Evolutionary conservation across 1,139 yeast genomes (phyloP), one percentile per base, ranked within the genome.

Genomic region (Cylindricascospora bacillispora): DNA sequence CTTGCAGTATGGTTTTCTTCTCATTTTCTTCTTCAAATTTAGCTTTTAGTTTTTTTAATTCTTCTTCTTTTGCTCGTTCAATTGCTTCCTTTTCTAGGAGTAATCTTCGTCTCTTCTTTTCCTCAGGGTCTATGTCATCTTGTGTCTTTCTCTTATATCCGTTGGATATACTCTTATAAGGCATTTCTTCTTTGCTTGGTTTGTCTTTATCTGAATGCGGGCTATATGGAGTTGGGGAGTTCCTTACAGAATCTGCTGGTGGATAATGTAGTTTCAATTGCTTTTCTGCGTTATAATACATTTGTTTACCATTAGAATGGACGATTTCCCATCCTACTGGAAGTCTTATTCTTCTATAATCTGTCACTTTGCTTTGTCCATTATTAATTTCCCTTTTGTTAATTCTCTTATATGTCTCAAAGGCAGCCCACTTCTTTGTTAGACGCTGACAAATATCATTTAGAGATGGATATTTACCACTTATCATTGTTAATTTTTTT

Each of bases 361-460:
- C 52, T 9, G 35, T 35, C 27, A 37, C 29, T 28, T 38, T 45
- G 6, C 32, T 37, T 11, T 43, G 33, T 11, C 39, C 37, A 6
- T 36, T 30, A 10, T 25, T 15, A 9, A 46, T 35, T 25, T 47
- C 54, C 33, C 36, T 49, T 35, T 52, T 49, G 3, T 50, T 35
- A 29, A 89, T 89, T 34, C 93, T 69, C 47, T 78, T 81, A 5
- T 89, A 92, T 70, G 82, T 73, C 47, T 80, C 75, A 38, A 83
- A 67, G 20, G 60, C 61, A 26, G 76, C 63, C 97, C 97, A 89
- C 38, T 67, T 76, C 1, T 63, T 60, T 15, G 82, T 47, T 27
- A 89, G 57, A 6, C 55, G 51, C 5, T 53, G 38, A 2, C 79
- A 66, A 24, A 63, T 51, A 1, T 32, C 31, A 23, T 47, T 47